Evolutionary conservation across 768 basidiomycete species (phyloP).

Genomic region (Chalciporus piperatus): DNA sequence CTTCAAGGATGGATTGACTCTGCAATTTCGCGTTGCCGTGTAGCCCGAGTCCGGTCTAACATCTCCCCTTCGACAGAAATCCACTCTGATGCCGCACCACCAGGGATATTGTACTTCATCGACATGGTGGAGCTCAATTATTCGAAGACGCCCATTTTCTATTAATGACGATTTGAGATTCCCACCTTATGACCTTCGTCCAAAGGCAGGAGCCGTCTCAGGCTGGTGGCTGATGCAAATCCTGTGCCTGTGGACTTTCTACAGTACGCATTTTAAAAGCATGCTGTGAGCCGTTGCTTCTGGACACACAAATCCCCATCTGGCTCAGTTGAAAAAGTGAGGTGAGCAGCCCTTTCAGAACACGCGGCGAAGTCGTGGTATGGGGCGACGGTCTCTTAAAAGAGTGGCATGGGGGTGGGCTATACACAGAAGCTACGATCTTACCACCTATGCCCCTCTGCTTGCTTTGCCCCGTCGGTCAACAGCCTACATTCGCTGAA

Average conservation of each 20-base stretch:
- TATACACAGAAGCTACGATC: conserved; percentile 15
- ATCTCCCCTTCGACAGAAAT: too few species aligned
- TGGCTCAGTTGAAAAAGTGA: conserved; percentile 20
- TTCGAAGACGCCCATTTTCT: conserved; percentile 12
- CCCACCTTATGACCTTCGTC: conserved; percentile 15
- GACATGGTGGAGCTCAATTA: not conserved
- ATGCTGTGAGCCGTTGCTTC: conserved; percentile 22
- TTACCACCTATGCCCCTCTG: conserved; percentile 23
- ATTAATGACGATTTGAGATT: conserved; percentile 13
- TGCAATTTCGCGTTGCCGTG: too few species aligned
- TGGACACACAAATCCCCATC: conserved; percentile 21
- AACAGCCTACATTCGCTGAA: conserved; percentile 23
- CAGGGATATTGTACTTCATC: conserved; percentile 3
- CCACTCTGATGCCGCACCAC: too few species aligned
- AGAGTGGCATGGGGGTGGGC: conserved; percentile 18
- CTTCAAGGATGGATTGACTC: too few species aligned
- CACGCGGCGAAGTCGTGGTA: conserved; percentile 33
- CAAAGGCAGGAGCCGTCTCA: not conserved
- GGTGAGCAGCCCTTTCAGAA: conserved; percentile 26
- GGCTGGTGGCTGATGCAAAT: conserved; percentile 6
- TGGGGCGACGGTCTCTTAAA: conserved; percentile 32
- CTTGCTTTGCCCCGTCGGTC: conserved; percentile 21
- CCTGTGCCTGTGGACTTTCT: conserved; percentile 3
- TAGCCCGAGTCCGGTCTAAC: too few species aligned
- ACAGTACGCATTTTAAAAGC: conserved; percentile 23